Percentiles rank a stretch among this genome's conserved stretches.
These are phyloP conservation scores for Cryptococcus hybrid DNA, from an alignment of 1,284 basidiomycete species.

Conservation along the genomic window DNA sequence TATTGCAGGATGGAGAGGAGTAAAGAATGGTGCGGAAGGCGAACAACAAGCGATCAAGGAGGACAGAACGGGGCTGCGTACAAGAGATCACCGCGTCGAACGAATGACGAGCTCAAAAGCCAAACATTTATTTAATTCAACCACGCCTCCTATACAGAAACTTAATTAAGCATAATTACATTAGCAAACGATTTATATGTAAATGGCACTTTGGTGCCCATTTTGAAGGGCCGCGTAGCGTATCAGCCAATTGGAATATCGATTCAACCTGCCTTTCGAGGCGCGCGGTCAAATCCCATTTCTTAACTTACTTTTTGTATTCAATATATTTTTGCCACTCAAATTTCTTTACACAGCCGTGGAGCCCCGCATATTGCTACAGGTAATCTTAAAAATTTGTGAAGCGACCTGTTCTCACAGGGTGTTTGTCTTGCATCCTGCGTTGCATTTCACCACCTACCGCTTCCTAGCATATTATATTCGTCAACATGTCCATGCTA, in stretches of 20 bases:
- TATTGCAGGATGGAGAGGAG: no score
- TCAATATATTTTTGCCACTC: background rate
- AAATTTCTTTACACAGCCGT: background rate
- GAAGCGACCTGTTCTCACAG: background rate
- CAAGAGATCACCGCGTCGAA: no score
- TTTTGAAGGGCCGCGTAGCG: background rate
- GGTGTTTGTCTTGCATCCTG: background rate
- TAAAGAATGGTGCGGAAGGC: no score
- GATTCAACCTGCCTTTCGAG: background rate
- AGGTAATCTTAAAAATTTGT: background rate
- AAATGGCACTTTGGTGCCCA: no score
- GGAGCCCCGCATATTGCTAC: background rate
- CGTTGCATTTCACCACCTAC: background rate
- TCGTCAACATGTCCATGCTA: slow-evolving; percentile 46
- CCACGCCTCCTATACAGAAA: no score
- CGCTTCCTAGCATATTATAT: background rate
- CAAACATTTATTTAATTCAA: no score
- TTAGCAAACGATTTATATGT: background rate
- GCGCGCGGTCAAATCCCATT: background rate
- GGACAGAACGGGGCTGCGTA: no score
- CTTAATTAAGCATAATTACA: no score
- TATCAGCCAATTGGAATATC: background rate
- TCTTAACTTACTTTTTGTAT: background rate
- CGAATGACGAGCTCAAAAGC: no score
- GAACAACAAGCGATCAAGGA: no score